Percentiles rank a stretch among this genome's conserved stretches.
phyloP scores from a whole-genome alignment of 139 green algal genomes.

The Picochlorum sp. region DNA sequence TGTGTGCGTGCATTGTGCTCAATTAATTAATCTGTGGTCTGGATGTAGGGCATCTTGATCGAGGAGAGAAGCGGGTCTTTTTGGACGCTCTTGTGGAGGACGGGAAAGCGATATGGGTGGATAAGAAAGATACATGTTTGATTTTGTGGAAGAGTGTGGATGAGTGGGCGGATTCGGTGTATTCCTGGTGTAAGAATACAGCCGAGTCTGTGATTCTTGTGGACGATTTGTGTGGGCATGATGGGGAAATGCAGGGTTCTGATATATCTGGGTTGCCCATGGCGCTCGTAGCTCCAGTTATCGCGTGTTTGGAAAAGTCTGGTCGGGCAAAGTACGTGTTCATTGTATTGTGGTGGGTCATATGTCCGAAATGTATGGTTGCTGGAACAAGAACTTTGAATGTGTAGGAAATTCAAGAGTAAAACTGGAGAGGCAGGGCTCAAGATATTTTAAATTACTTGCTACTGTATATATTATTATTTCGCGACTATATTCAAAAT shows the following conservation, averaged over 20 bases:
- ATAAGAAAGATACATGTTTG: slow-evolving; percentile 37
- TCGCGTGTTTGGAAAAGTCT: slow-evolving; percentile 15
- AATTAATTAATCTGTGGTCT: neutral
- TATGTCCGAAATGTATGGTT: too few relatives aligned
- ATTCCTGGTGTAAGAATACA: slow-evolving; percentile 30
- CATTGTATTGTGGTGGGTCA: too few relatives aligned
- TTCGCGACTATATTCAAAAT: slow-evolving; percentile 91
- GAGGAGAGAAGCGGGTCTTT: slow-evolving; percentile 34
- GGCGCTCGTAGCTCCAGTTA: slow-evolving; percentile 43
- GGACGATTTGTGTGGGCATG: slow-evolving; percentile 38
- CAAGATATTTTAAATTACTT: slow-evolving; percentile 50
- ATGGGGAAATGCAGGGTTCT: slow-evolving; percentile 39
- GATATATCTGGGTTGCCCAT: slow-evolving; percentile 51
- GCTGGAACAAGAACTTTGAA: too few relatives aligned
- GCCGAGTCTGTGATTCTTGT: slow-evolving; percentile 49
- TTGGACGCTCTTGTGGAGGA: slow-evolving; percentile 42
- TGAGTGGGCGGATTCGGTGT: slow-evolving; percentile 48
- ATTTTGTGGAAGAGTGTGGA: slow-evolving; percentile 45
- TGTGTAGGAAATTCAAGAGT: neutral
- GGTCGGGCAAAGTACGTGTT: too few relatives aligned
- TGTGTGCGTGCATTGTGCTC: neutral
- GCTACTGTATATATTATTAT: slow-evolving; percentile 1
- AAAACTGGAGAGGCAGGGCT: slow-evolving; percentile 54
- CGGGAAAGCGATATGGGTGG: slow-evolving; percentile 44
- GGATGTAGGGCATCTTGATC: slow-evolving; percentile 43